Percentiles rank a stretch among this genome's conserved stretches.
phyloP scores from a whole-genome alignment of 208 protist species.

The Wallacemonas rigidus region DNA sequence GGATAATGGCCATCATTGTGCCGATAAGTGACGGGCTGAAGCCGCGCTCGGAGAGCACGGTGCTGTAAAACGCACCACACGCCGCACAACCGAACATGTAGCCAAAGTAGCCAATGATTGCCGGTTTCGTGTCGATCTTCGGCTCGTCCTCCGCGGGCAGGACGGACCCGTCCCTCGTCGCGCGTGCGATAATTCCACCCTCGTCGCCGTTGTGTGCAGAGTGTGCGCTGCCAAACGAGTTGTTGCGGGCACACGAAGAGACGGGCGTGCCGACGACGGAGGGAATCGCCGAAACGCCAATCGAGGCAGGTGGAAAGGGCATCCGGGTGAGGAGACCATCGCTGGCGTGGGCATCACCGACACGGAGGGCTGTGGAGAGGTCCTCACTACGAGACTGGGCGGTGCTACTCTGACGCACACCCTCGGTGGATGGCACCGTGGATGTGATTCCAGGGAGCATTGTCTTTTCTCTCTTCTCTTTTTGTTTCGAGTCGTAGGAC shows the following conservation, averaged over 20 bases:
- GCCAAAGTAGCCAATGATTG: constrained; percentile 48
- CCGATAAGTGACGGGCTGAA: constrained; percentile 40
- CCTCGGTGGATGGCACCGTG: neutral
- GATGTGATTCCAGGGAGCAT: no score
- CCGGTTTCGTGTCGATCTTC: constrained; percentile 18
- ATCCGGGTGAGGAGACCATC: constrained; percentile 6
- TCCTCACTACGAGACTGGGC: neutral
- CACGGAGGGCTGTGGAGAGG: neutral
- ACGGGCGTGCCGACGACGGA: constrained; percentile 11
- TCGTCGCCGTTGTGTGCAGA: neutral
- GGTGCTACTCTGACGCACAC: neutral
- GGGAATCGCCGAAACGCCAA: constrained; percentile 1
- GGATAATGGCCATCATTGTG: constrained; percentile 31
- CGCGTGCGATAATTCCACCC: neutral
- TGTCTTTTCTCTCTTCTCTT: no score
- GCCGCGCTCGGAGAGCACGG: constrained; percentile 42
- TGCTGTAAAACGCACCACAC: constrained; percentile 37
- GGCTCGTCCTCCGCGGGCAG: constrained; percentile 3
- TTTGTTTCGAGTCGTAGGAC: no score
- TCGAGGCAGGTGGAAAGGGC: neutral
- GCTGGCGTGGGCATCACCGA: neutral
- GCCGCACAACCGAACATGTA: constrained; percentile 35
- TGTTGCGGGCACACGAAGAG: neutral
- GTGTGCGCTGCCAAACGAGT: constrained; percentile 3
- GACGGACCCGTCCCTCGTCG: neutral